Evolutionary conservation across 805 yeast species (phyloP).

Genomic region (Kuraishia borneana): DNA sequence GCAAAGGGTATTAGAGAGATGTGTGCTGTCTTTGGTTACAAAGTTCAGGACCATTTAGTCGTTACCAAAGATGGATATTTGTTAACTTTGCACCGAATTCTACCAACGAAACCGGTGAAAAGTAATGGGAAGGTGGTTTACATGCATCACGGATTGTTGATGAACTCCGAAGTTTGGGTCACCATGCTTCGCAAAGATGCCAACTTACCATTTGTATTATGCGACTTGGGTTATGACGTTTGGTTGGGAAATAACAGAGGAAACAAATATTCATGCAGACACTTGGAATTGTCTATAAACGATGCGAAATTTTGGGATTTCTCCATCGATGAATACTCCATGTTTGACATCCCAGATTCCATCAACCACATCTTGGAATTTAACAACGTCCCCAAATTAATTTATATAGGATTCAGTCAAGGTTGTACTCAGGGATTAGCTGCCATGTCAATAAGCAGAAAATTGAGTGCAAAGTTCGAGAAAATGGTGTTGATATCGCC

Average conservation of each 20-base stretch:
- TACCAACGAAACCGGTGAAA: slow-evolving; percentile 21
- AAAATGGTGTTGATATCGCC: slow-evolving; percentile 80
- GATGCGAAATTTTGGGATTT: slow-evolving; percentile 73
- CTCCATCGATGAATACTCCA: slow-evolving; percentile 83
- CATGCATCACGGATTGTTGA: slow-evolving; percentile 82
- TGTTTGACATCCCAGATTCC: slow-evolving; percentile 79
- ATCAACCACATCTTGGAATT: slow-evolving; percentile 57
- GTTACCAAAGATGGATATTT: slow-evolving; percentile 69
- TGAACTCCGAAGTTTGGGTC: slow-evolving; percentile 65
- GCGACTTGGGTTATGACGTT: slow-evolving; percentile 80
- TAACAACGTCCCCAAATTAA: slow-evolving; percentile 31
- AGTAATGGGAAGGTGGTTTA: slow-evolving; percentile 47
- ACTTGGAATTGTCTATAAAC: slow-evolving; percentile 28
- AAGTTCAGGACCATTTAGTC: slow-evolving; percentile 66
- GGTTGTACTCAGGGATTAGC: slow-evolving; percentile 94
- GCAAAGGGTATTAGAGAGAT: slow-evolving; percentile 52
- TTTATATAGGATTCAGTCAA: slow-evolving; percentile 84
- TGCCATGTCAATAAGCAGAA: slow-evolving; percentile 53
- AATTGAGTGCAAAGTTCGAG: slow-evolving; percentile 43
- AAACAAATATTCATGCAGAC: slow-evolving; percentile 83
- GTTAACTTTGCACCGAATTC: slow-evolving; percentile 62
- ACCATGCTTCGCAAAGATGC: slow-evolving; percentile 27
- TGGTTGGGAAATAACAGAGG: slow-evolving; percentile 93
- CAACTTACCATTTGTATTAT: slow-evolving; percentile 61
- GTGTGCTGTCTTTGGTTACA: slow-evolving; percentile 58